Evolutionary conservation across 768 basidiomycete genomes (phyloP).

Genomic region (Boletus vermiculosoides): DNA sequence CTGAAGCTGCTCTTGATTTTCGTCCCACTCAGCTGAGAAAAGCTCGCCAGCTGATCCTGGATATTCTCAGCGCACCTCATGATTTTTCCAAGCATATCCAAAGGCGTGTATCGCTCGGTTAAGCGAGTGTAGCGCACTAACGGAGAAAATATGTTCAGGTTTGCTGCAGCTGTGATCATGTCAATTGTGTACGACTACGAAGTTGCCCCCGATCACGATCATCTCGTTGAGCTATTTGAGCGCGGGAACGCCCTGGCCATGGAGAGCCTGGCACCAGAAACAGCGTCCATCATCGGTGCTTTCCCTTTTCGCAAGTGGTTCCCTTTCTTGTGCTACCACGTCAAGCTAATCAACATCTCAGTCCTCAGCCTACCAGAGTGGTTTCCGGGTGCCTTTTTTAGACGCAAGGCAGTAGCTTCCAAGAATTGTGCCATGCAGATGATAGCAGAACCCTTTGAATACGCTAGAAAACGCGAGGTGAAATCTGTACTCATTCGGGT

Average conservation of each 20-base stretch:
- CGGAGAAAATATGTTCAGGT: slow-evolving; percentile 15
- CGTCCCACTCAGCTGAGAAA: slow-evolving; percentile 21
- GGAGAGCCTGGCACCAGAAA: slow-evolving; percentile 16
- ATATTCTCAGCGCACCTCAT: slow-evolving; percentile 10
- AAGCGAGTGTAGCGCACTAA: background rate
- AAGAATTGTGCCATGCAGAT: slow-evolving; percentile 8
- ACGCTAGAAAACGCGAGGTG: slow-evolving; percentile 14
- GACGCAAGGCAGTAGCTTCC: slow-evolving; percentile 17
- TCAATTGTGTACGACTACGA: slow-evolving; percentile 42
- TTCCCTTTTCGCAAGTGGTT: slow-evolving; percentile 24
- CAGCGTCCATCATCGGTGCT: slow-evolving; percentile 12
- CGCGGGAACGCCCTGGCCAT: slow-evolving; percentile 25
- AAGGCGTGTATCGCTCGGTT: background rate
- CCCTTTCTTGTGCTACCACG: too few relatives aligned
- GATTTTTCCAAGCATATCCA: slow-evolving; percentile 7
- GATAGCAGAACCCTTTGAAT: slow-evolving; percentile 17
- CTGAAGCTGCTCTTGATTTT: slow-evolving; percentile 13
- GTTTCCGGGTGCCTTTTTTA: slow-evolving; percentile 29
- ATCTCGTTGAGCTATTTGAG: slow-evolving; percentile 39
- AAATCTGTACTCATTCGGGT: background rate
- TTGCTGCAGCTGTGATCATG: slow-evolving; percentile 37
- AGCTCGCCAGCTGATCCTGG: slow-evolving; percentile 14
- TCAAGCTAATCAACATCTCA: background rate
- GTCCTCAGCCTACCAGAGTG: slow-evolving; percentile 26
- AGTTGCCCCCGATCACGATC: slow-evolving; percentile 35